Evolutionary conservation across 306 rosid genomes (phyloP), one percentile per base, ranked within the genome.

Genomic region (Vachellia collinsii): DNA sequence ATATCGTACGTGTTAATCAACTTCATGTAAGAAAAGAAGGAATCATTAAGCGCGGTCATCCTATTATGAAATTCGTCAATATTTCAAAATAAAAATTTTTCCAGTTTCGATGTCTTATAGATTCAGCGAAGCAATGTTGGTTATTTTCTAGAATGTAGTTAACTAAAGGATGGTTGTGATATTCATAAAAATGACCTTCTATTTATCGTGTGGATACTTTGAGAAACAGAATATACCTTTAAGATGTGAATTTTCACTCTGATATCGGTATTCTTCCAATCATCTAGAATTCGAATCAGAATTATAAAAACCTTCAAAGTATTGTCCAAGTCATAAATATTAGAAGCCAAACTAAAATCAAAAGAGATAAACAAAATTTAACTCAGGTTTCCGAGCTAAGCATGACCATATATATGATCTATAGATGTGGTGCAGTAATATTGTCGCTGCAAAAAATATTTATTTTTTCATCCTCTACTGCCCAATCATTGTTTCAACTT

Each of bases 221-320:
- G 13, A 20, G 13, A 58, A 22, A 58, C 13, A 11, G 16, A 1
- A 22, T 22, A 54, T 39, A 83, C 86, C 86, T 79, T 47, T 25
- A 79, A 75, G 62, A 83, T 19, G 50, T 19, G 9, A 59, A 8
- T 1, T 68, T 54, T 83, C 16, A 44, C 17, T 39, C 29, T 10
- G 53, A 2, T 11, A 16, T 79, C 73, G 34, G 47, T 38, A 1
- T 12, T 2, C 34, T 17, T 54, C 73, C 70, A 68, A 47, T 59
- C 36, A 68, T 39, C 44, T 38, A 39, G 50, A 16, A 83, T 71
- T 47, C 41, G n/a, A 44, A 74, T 3, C 6, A 83, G 29, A 59
- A 48, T 42, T 7, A 12, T 38, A 22, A 83, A 42, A 8, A 74
- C 86, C 86, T 83, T 61, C 74, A 71, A 23, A 70, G 54, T 16